Conservation (phyloP, 768 basidiomycete species). For the Rhodocollybia butyracea region DNA sequence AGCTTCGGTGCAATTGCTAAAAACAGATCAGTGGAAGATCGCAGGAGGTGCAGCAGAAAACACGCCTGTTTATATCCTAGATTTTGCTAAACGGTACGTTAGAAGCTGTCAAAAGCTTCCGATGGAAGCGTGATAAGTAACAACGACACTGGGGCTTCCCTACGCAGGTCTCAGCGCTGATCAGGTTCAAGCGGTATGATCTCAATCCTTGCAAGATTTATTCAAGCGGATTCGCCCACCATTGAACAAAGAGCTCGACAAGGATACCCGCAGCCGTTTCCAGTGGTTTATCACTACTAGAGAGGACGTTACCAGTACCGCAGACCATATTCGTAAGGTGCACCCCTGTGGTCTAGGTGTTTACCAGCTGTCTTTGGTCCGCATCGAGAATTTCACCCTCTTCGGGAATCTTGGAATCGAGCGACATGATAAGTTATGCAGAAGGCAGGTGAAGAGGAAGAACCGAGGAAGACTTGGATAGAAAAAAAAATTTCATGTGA, state of each 20-base stretch:
- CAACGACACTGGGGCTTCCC: slow-evolving; percentile 84
- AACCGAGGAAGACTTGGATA: too few relatives aligned
- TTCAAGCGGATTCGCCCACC: slow-evolving; percentile 10
- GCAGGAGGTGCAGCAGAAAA: slow-evolving; percentile 9
- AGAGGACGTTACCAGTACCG: slow-evolving; percentile 71
- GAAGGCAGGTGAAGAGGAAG: too few relatives aligned
- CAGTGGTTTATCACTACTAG: slow-evolving; percentile 61
- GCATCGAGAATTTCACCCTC: slow-evolving; percentile 21
- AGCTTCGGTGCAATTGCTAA: slow-evolving; percentile 83
- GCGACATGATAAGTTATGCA: too few relatives aligned
- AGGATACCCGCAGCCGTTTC: slow-evolving; percentile 91
- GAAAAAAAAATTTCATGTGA: too few relatives aligned
- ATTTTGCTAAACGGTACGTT: slow-evolving; percentile 55
- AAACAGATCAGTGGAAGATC: slow-evolving; percentile 6
- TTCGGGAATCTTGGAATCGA: too few relatives aligned
- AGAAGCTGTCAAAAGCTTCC: slow-evolving; percentile 43
- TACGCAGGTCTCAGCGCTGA: slow-evolving; percentile 97
- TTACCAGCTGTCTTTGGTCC: slow-evolving; percentile 61
- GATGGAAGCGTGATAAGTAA: slow-evolving; percentile 35
- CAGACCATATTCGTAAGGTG: slow-evolving; percentile 26
- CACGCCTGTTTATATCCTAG: slow-evolving; percentile 81
- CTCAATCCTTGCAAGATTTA: slow-evolving; percentile 68
- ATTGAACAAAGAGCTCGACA: slow-evolving; percentile 26
- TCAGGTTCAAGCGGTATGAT: slow-evolving; percentile 98
- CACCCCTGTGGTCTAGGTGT: slow-evolving; percentile 25